Percentiles rank a stretch among this genome's conserved stretches.
Conservation (phyloP, 2,329 filamentous ascomycete genomes). For the Cyclaneusma minus region DNA sequence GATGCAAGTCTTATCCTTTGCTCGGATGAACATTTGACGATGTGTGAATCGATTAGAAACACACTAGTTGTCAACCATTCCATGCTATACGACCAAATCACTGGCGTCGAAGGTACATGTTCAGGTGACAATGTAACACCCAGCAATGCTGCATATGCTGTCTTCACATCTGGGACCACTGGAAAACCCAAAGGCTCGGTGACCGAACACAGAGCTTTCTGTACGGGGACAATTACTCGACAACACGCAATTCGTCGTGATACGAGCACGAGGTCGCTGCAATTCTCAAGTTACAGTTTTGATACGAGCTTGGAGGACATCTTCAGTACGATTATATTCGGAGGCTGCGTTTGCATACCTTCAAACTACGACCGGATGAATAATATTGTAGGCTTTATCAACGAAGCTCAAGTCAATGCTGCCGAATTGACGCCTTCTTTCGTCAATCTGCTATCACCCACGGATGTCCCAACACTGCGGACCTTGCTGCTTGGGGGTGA, state of each 20-base stretch:
- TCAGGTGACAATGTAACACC: neutral
- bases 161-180: slow-evolving; percentile 5
- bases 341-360: slow-evolving; percentile 11
- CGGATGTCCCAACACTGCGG: slow-evolving; percentile 5
- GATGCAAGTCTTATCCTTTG: slow-evolving; percentile 1
- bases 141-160: neutral
- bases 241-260: slow-evolving; percentile 1
- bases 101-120: no score
- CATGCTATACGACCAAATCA: no score
- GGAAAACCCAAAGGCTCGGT: slow-evolving; percentile 7
- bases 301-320: slow-evolving; percentile 10
- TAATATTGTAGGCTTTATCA: slow-evolving; percentile 7
- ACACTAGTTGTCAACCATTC: no score
- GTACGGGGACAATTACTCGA: slow-evolving; percentile 1
- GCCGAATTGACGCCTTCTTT: slow-evolving; percentile 10
- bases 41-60: no score
- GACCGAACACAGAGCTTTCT: slow-evolving; percentile 6
- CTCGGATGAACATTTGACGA: slow-evolving; percentile 1
- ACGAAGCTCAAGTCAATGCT: slow-evolving; percentile 7
- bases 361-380: slow-evolving; percentile 8
- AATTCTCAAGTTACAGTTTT: slow-evolving; percentile 10
- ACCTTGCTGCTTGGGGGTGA: slow-evolving; percentile 22
- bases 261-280: slow-evolving; percentile 1
- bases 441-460: slow-evolving; percentile 5
- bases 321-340: slow-evolving; percentile 8